Evolutionary conservation across 139 green algal species (phyloP).

Genomic region (Spirogloea muscicola): DNA sequence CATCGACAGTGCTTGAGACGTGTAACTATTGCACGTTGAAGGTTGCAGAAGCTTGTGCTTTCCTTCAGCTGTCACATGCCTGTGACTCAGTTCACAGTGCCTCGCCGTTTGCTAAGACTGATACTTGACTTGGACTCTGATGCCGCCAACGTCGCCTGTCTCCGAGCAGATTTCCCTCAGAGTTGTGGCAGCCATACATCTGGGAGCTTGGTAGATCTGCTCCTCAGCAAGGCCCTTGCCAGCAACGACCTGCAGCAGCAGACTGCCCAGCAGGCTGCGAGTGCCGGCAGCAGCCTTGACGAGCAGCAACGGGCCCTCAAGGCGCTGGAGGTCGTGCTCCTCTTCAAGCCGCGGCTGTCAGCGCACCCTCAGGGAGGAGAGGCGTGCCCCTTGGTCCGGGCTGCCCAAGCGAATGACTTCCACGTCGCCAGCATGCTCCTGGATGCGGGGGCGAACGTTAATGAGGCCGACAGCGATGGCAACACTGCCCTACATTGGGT

Average conservation of each 20-base stretch:
- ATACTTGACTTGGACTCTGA: neutral
- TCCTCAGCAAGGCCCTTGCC: too few species aligned
- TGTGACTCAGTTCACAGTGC: neutral
- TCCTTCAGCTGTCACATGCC: neutral
- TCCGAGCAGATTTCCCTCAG: neutral
- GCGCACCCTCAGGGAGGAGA: neutral
- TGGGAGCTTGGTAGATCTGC: neutral
- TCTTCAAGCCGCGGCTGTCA: conserved; percentile 24
- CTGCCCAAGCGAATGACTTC: conserved; percentile 28
- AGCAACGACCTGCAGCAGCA: too few species aligned
- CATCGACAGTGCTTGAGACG: too few species aligned
- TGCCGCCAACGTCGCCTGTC: neutral
- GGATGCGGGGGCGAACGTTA: conserved; percentile 28
- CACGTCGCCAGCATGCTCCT: conserved; percentile 20
- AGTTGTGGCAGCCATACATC: neutral
- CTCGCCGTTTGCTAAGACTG: neutral
- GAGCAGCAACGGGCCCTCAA: neutral
- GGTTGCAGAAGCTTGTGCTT: neutral
- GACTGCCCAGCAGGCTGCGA: too few species aligned
- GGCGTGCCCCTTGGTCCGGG: conserved; percentile 7
- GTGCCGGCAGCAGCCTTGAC: neutral
- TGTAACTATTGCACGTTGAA: neutral
- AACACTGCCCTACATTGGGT: conserved; percentile 44
- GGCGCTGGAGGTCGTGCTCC: conserved; percentile 23
- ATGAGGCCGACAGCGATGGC: conserved; percentile 32